Conservation (phyloP, 257 asterid genomes). For the Perilla frutescens region DNA sequence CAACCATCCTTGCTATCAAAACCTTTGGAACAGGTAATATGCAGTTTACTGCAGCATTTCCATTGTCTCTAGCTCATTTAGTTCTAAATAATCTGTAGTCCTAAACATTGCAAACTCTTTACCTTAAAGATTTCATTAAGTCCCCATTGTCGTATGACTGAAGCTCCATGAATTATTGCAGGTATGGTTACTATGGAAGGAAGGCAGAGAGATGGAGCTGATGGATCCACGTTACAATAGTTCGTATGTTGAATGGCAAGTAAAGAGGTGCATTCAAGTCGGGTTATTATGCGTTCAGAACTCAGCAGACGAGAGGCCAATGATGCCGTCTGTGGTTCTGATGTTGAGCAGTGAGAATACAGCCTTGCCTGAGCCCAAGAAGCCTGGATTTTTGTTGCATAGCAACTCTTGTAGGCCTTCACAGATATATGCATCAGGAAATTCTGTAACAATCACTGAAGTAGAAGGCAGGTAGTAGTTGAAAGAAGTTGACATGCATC, state of each 20-base stretch:
- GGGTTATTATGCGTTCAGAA: conserved; percentile 32
- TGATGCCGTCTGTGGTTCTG: conserved; percentile 31
- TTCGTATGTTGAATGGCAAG: conserved; percentile 18
- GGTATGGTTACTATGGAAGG: conserved; percentile 27
- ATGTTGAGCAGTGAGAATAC: conserved; percentile 27
- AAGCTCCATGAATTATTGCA: not conserved
- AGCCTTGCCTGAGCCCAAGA: conserved; percentile 16
- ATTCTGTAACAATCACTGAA: not conserved
- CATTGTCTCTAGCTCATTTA: not conserved
- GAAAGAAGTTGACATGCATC: no score
- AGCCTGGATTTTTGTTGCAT: conserved; percentile 23
- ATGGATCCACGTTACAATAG: conserved; percentile 9
- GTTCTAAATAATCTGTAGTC: no score
- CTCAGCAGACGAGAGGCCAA: conserved; percentile 15
- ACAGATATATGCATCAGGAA: not conserved
- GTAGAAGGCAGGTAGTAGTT: conserved; percentile 22
- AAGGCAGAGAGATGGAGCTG: conserved; percentile 20
- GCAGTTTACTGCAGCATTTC: not conserved
- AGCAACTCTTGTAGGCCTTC: not conserved
- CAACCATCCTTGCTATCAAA: not conserved
- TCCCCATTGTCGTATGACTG: no score
- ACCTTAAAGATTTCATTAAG: no score
- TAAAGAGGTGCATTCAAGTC: conserved; percentile 32
- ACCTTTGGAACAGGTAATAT: conserved; percentile 23
- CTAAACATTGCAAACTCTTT: not conserved